A percentile compares a stretch with the other conserved stretches of the same genome.
Evolutionary conservation across 2,329 filamentous ascomycete species (phyloP).

Genomic region (Mycosphaerella sp.): DNA sequence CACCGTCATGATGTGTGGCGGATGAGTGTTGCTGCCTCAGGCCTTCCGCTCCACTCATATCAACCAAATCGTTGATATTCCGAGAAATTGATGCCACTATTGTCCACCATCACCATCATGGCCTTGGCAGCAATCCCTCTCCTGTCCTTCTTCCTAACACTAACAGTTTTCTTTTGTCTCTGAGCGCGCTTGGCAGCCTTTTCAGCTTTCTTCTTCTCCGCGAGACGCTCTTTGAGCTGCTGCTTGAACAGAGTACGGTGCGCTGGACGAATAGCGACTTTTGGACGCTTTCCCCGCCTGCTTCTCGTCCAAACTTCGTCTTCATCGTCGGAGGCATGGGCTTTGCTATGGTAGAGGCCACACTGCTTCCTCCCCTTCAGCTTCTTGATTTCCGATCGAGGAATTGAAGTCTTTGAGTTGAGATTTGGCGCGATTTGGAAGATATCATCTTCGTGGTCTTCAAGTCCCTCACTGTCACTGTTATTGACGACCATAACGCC

Average conservation of each 20-base stretch:
- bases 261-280: not conserved
- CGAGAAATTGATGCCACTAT: slow-evolving; percentile 9
- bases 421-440: slow-evolving; percentile 13
- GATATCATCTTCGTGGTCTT: not conserved
- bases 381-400: slow-evolving; percentile 7
- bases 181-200: slow-evolving; percentile 7
- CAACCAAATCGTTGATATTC: slow-evolving; percentile 8
- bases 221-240: slow-evolving; percentile 2
- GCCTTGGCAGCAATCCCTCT: not conserved
- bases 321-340: not conserved
- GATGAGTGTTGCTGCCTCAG: no score
- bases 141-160: not conserved
- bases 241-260: slow-evolving; percentile 10
- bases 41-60: no score
- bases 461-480: not conserved
- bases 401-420: slow-evolving; percentile 15
- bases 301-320: not conserved
- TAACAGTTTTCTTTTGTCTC: not conserved
- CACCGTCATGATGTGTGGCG: no score
- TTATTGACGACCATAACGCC: not conserved
- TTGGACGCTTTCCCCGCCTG: not conserved
- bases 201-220: slow-evolving; percentile 1
- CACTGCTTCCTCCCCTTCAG: slow-evolving; percentile 17
- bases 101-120: slow-evolving; percentile 6
- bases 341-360: slow-evolving; percentile 4